Evolutionary conservation across 2,329 filamentous ascomycete species (phyloP), one percentile per base, ranked within the genome.

Genomic region (Alternaria angustiovoidea): DNA sequence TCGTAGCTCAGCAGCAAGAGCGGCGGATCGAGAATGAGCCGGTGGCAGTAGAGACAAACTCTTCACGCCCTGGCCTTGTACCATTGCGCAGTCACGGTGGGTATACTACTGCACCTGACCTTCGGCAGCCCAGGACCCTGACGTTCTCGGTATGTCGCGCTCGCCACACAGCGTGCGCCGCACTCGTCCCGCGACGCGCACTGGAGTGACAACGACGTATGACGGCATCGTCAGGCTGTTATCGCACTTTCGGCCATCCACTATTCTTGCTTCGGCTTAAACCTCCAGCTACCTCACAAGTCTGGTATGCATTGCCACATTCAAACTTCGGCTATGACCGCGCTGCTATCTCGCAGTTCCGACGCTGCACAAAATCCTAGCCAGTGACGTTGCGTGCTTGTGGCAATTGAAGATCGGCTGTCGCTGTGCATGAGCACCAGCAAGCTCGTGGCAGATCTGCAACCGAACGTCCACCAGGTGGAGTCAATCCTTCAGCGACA

Each of bases 31-130:
- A 38, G 39, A 22, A 53, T 24, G 32, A 38, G 44, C 51, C 43
- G 38, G 39, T 41, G 30, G 44, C 41, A 41, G 51, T 16, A 48
- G 44, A 20, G 54, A 56, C 44, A 26, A 57, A 43, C 51, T 49
- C 41, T 47, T 16, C 63, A 57, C 44, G 51, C 64, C 65, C 61
- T 24, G 39, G 39, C 12, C 20, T 42, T 64, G 71, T 71, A 65
- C 56, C 41, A 63, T 70, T 63, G 54, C 63, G 63, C 63, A 67
- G 64, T 64, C 56, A 39, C 55, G 47, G 61, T 61, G 64, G 63
- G 54, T 63, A 65, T 63, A 49, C 24, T 51, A 46, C 52, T 62
- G 67, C 74, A 76, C 71, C 67, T 77, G 74, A 77, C 74, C 72
- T 57, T 65, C 53, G 32, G 18, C 52, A 32, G 30, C 47, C 63